Evolutionary conservation across 2,329 filamentous ascomycete species (phyloP).

Genomic region (Penicillium sp.): DNA sequence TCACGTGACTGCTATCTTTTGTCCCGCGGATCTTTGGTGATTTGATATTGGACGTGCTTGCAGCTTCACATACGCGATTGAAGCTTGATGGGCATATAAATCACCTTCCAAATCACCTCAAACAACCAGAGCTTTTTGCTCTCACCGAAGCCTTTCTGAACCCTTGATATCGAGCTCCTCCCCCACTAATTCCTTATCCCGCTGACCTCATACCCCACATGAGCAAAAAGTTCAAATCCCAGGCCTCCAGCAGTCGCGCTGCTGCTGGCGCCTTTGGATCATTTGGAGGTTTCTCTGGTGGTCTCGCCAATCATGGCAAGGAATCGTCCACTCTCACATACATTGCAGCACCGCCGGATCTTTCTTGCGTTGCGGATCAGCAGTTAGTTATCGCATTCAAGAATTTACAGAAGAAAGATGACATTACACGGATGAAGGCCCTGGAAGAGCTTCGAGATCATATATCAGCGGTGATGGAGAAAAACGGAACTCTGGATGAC

Average conservation of each 20-base stretch:
- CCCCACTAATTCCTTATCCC: conserved; percentile 25
- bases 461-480: conserved; percentile 55
- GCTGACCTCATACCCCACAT: conserved; percentile 35
- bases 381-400: conserved; percentile 89
- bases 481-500: conserved; percentile 69
- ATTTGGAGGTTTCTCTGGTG: conserved; percentile 43
- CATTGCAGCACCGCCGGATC: conserved; percentile 78
- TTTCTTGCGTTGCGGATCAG: conserved; percentile 72
- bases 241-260: conserved; percentile 63
- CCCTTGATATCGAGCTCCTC: conserved; percentile 12
- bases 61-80: background rate
- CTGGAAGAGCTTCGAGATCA: conserved; percentile 77
- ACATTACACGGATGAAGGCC: conserved; percentile 85
- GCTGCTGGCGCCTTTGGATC: conserved; percentile 51
- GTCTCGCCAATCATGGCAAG: conserved; percentile 41
- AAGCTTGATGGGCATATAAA: background rate
- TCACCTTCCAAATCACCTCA: background rate
- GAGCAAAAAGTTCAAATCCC: conserved; percentile 64
- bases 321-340: conserved; percentile 73
- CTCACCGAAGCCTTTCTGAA: conserved; percentile 5
- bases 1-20: conserved; percentile 37
- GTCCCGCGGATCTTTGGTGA: conserved; percentile 18
- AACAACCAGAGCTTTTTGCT: background rate
- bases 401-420: conserved; percentile 88
- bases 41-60: conserved; percentile 7